Evolutionary conservation across 768 basidiomycete species (phyloP), one percentile per base, ranked within the genome.

Genomic region (Pholiota molesta): DNA sequence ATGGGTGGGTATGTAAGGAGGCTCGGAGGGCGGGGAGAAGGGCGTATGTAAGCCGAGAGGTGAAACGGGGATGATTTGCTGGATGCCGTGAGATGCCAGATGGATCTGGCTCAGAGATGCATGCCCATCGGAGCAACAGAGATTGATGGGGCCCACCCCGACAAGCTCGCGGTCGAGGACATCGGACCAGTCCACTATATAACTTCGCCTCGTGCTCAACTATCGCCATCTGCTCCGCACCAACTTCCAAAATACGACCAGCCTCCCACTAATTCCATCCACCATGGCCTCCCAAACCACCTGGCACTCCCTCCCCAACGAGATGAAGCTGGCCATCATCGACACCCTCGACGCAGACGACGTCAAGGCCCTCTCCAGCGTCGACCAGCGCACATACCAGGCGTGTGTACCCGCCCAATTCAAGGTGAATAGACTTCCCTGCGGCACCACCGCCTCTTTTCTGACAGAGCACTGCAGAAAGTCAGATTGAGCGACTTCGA

Each of bases 251-350:
- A 49, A 49, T 49, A 13, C 47, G 26, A 49, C 23, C 21, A 19
- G 11, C 47, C 23, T 26, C 47, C 9, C 47, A 26, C 47, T 49
- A 49, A 49, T 49, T 26, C 47, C 54, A 60, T 47, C 61, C 17
- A 59, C 64, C 65, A 64, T 66, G 62, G 29, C 63, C 52, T 52
- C 67, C 55, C 58, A 63, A 61, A 58, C 64, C 60, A 67, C 75
- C 66, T 91, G 90, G 90, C 68, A 78, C 62, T 54, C 72, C 23
- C 86, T 92, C 65, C 90, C 90, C 49, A 76, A 77, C 0, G 90
- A 92, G 65, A 85, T 92, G 72, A 86, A 85, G 74, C 79, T 88
- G 66, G 75, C 82, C 28, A 67, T 92, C 71, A 73, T 88, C 51
- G 81, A 78, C 47, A 70, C 73, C 61, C 81, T 90, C 63, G 79